phyloP scores from a whole-genome alignment of 2,329 filamentous ascomycete species.

The Pezicula neosporulosa region DNA sequence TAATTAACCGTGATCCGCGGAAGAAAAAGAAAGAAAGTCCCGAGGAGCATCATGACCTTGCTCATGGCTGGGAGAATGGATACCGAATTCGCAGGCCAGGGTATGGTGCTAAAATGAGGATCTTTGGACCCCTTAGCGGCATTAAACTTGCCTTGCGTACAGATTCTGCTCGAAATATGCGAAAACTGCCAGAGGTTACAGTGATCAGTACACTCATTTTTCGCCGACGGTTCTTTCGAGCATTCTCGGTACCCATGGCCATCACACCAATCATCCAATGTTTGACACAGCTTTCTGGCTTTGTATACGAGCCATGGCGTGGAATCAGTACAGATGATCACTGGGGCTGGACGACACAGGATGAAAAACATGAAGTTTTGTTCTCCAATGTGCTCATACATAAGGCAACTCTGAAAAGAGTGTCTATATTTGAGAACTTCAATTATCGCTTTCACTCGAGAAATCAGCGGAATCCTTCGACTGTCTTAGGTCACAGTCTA shows the following conservation, averaged over 20 bases:
- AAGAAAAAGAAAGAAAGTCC: background rate
- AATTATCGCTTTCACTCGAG: background rate
- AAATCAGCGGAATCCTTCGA: background rate
- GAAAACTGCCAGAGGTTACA: background rate
- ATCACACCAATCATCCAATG: background rate
- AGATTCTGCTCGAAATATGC: background rate
- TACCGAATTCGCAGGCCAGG: background rate
- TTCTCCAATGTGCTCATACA: background rate
- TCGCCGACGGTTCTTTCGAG: slow-evolving; percentile 1
- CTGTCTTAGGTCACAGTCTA: background rate
- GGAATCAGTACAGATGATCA: background rate
- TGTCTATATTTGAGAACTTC: background rate
- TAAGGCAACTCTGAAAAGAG: background rate
- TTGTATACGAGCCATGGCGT: background rate
- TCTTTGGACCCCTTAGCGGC: background rate
- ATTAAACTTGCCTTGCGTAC: background rate
- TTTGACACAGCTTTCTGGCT: background rate
- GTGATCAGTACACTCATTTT: background rate
- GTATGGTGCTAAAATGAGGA: background rate
- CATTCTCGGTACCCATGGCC: background rate
- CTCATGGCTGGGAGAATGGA: background rate
- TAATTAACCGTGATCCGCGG: background rate
- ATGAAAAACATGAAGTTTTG: background rate
- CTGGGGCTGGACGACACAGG: background rate
- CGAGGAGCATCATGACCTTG: background rate